A percentile compares a stretch with the other conserved stretches of the same genome.
Evolutionary conservation across 1,284 basidiomycete genomes (phyloP).

Genomic region (Cryptococcus sp.): DNA sequence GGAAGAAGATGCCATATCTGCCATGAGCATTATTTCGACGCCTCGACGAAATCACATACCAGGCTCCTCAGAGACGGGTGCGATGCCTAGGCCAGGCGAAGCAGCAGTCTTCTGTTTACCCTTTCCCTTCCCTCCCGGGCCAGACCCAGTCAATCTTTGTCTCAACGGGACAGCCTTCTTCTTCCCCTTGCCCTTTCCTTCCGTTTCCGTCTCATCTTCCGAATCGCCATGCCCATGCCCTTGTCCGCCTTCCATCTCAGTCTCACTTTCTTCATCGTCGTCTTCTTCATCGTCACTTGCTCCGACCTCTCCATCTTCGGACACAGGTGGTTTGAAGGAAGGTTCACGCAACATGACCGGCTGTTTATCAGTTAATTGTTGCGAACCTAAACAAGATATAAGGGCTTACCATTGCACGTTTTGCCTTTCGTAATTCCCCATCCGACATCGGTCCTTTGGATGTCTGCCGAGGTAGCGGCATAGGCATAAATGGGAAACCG

Average conservation of each 20-base stretch:
- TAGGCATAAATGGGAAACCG: constrained; percentile 26
- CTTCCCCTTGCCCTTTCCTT: constrained; percentile 17
- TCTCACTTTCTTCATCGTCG: constrained; percentile 32
- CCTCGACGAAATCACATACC: background rate
- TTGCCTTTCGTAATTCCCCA: constrained; percentile 39
- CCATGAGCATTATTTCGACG: constrained; percentile 8
- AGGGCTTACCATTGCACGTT: constrained; percentile 41
- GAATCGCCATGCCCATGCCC: constrained; percentile 7
- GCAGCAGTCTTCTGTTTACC: background rate
- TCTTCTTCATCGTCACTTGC: constrained; percentile 24
- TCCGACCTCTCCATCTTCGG: constrained; percentile 26
- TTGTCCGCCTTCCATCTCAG: constrained; percentile 17
- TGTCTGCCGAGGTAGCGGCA: constrained; percentile 7
- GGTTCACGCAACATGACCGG: constrained; percentile 45
- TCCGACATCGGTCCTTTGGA: constrained; percentile 24
- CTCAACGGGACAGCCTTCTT: constrained; percentile 4
- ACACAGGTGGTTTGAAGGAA: constrained; percentile 18
- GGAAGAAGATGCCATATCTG: constrained; percentile 8
- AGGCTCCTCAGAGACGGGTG: background rate
- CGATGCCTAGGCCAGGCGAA: background rate
- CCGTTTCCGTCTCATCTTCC: constrained; percentile 21
- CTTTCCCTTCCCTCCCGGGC: background rate
- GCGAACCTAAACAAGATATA: background rate
- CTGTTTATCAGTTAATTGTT: constrained; percentile 13
- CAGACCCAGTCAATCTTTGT: background rate